phyloP scores from a whole-genome alignment of 495 filamentous ascomycete genomes.

The Xylaria castorea region DNA sequence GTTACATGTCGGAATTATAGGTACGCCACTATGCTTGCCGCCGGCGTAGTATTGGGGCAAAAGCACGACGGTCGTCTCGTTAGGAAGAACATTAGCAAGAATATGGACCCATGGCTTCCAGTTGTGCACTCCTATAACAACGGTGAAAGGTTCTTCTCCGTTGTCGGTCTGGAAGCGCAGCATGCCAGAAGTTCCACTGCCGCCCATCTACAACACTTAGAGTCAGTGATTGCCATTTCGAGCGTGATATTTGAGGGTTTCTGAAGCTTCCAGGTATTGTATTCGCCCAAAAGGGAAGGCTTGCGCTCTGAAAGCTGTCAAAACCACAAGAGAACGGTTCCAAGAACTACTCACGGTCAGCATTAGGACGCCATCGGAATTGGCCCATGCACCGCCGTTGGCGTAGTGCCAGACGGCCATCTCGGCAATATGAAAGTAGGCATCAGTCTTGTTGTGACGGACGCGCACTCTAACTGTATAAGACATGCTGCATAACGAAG shows the following conservation, averaged over 20 bases:
- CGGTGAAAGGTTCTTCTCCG: conserved; percentile 12
- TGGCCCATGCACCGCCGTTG: conserved; percentile 8
- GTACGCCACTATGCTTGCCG: conserved; percentile 15
- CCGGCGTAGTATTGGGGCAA: conserved; percentile 18
- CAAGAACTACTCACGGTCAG: background rate
- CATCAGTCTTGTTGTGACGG: background rate
- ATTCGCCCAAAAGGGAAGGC: background rate
- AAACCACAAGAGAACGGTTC: background rate
- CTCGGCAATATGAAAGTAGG: conserved; percentile 17
- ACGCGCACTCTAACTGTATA: conserved; percentile 12
- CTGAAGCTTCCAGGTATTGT: too few species aligned
- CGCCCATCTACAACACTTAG: background rate
- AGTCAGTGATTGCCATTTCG: background rate
- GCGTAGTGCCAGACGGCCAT: conserved; percentile 21
- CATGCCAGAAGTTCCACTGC: conserved; percentile 17
- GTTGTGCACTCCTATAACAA: conserved; percentile 17
- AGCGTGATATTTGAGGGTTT: background rate
- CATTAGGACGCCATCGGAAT: background rate
- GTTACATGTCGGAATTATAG: conserved; percentile 1
- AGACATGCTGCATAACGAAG: conserved; percentile 11
- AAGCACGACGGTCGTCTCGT: conserved; percentile 7
- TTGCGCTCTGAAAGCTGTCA: background rate
- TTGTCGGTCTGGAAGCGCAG: conserved; percentile 8
- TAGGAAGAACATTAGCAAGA: background rate
- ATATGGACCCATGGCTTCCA: conserved; percentile 13